A percentile compares a stretch with the other conserved stretches of the same genome.
Conservation (phyloP, 1,284 basidiomycete genomes). For the Moesziomyces parantarcticus region DNA sequence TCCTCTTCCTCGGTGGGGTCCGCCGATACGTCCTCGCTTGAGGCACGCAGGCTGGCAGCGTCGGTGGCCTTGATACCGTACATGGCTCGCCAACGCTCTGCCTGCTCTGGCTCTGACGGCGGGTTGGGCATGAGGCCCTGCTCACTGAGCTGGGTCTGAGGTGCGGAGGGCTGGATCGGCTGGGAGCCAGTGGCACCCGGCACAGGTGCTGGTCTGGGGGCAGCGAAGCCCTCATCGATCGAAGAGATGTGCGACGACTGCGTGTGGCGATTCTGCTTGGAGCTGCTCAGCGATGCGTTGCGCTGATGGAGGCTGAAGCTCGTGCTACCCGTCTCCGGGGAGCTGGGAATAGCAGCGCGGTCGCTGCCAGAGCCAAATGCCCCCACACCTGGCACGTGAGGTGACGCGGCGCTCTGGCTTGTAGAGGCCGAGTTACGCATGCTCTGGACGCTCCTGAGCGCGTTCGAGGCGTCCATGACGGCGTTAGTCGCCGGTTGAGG, state of each 20-base stretch:
- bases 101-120: conserved; percentile 36
- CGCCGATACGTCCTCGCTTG: conserved; percentile 24
- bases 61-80: conserved; percentile 41
- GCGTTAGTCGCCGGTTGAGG: conserved; percentile 14
- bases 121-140: conserved; percentile 28
- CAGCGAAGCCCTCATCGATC: conserved; percentile 11
- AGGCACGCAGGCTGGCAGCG: conserved; percentile 23
- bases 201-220: conserved; percentile 28
- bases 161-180: not conserved
- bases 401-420: conserved; percentile 19
- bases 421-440: conserved; percentile 37
- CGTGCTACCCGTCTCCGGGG: conserved; percentile 33
- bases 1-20: conserved; percentile 48
- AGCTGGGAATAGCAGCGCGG: conserved; percentile 24
- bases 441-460: conserved; percentile 24
- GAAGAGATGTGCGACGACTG: conserved; percentile 8
- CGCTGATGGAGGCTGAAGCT: conserved; percentile 35
- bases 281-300: conserved; percentile 19
- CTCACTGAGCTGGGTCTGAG: conserved; percentile 6
- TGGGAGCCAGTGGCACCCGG: conserved; percentile 3
- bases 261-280: conserved; percentile 14
- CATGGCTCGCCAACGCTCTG: conserved; percentile 40
- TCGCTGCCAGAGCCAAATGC: conserved; percentile 29
- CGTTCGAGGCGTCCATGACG: conserved; percentile 33
- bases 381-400: conserved; percentile 11